A percentile compares a stretch with the other conserved stretches of the same genome.
These are phyloP conservation scores for Epicoccum sorghinum DNA, from an alignment of 2,329 filamentous ascomycete genomes.

Conservation along the genomic window DNA sequence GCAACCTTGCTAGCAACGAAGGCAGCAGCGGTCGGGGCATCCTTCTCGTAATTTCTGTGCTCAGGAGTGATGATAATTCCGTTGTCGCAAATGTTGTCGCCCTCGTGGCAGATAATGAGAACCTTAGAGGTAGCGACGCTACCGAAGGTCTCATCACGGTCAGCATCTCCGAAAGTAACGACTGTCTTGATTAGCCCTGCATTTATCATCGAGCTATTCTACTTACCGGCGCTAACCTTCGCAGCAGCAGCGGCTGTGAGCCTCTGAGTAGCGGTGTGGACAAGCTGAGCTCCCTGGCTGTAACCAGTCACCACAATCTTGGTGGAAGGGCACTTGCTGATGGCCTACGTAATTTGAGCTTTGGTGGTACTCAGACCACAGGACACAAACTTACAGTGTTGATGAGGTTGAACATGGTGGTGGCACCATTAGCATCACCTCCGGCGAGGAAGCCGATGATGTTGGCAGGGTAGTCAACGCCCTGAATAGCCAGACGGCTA, in stretches of 20 bases:
- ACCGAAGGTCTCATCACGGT: constrained; percentile 40
- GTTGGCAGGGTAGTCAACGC: constrained; percentile 59
- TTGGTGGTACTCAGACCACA: rapidly evolving
- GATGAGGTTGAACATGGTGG: constrained; percentile 51
- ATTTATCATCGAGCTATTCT: background rate
- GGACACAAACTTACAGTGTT: constrained; percentile 35
- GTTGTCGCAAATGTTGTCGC: constrained; percentile 45
- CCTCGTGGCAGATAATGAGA: constrained; percentile 44
- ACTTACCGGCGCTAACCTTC: constrained; percentile 31
- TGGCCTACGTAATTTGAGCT: constrained; percentile 13
- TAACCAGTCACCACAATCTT: constrained; percentile 41
- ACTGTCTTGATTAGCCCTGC: constrained; percentile 20
- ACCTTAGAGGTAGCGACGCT: constrained; percentile 36
- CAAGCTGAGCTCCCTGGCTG: constrained; percentile 49
- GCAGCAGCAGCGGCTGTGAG: constrained; percentile 29
- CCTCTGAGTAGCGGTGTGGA: constrained; percentile 53
- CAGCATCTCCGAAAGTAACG: constrained; percentile 48
- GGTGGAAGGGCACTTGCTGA: constrained; percentile 32
- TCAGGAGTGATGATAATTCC: constrained; percentile 30
- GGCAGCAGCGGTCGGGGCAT: constrained; percentile 30
- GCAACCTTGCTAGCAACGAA: constrained; percentile 26
- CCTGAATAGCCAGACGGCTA: constrained; percentile 58
- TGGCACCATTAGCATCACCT: constrained; percentile 53
- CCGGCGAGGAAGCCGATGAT: constrained; percentile 53
- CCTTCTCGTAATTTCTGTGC: constrained; percentile 35